Conservation (phyloP, 352 stramenopile species). For the Globisporangium carolinianum region DNA sequence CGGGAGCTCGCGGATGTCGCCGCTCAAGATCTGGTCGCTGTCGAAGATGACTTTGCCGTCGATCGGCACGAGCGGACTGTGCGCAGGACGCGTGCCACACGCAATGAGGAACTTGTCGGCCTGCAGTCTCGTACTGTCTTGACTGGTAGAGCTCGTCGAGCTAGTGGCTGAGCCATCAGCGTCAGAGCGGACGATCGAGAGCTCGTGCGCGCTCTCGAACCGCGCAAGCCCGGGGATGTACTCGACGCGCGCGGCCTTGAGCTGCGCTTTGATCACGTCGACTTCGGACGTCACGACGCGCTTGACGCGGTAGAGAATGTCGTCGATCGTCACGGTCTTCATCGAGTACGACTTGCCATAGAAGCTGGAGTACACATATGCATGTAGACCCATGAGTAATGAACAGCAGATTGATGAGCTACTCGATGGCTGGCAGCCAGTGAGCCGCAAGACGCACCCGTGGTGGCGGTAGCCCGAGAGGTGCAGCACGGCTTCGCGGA, state of each 20-base stretch:
- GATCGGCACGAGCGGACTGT: slow-evolving; percentile 69
- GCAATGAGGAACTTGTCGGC: slow-evolving; percentile 82
- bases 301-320: slow-evolving; percentile 79
- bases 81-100: slow-evolving; percentile 76
- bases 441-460: slow-evolving; percentile 22
- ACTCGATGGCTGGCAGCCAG: no score
- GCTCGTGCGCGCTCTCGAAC: slow-evolving; percentile 72
- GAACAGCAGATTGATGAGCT: background rate
- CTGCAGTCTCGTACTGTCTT: slow-evolving; percentile 16
- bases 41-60: slow-evolving; percentile 82
- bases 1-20: slow-evolving; percentile 56
- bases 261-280: slow-evolving; percentile 76
- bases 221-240: slow-evolving; percentile 62
- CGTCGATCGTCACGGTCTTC: slow-evolving; percentile 78
- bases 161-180: no score
- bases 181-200: slow-evolving; percentile 37
- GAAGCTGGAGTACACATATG: slow-evolving; percentile 22
- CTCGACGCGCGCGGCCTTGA: slow-evolving; percentile 70
- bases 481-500: slow-evolving; percentile 87
- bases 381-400: background rate
- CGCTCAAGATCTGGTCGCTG: slow-evolving; percentile 75
- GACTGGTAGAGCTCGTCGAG: no score
- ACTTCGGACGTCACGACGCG: slow-evolving; percentile 69
- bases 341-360: slow-evolving; percentile 84
- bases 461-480: slow-evolving; percentile 88